Percentiles rank a stretch among this genome's conserved stretches.
These are phyloP conservation scores for Bullera alba DNA, from an alignment of 768 basidiomycete genomes.

Conservation along the genomic window DNA sequence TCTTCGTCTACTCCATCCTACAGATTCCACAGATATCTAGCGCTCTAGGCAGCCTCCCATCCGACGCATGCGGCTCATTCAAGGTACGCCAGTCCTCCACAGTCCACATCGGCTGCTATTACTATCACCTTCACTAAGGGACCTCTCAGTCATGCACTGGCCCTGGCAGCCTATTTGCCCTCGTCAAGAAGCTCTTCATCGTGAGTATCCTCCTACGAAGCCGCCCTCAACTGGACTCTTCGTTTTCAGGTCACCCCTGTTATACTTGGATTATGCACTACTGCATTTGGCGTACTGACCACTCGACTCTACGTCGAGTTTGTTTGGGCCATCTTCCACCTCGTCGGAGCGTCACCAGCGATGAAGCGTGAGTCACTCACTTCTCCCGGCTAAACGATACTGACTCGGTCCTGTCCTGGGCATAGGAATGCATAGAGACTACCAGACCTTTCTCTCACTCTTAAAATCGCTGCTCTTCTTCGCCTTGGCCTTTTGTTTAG, in stretches of 20 bases:
- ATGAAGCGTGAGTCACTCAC: constrained; percentile 24
- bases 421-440: constrained; percentile 26
- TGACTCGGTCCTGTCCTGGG: background rate
- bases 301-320: constrained; percentile 18
- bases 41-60: constrained; percentile 16
- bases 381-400: background rate
- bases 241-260: constrained; percentile 32
- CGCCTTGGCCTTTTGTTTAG: constrained; percentile 27
- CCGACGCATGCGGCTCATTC: constrained; percentile 17
- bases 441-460: constrained; percentile 28
- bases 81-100: background rate
- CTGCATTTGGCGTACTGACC: constrained; percentile 15
- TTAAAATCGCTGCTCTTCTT: constrained; percentile 34
- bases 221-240: too few relatives aligned
- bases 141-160: constrained; percentile 20
- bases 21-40: constrained; percentile 33
- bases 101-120: background rate
- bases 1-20: constrained; percentile 27
- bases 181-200: constrained; percentile 23
- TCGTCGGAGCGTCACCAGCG: constrained; percentile 29
- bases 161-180: constrained; percentile 17
- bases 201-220: too few relatives aligned
- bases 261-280: constrained; percentile 22
- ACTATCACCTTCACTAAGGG: background rate
- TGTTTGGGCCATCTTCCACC: constrained; percentile 30